Evolutionary conservation across 345 rosid genomes (phyloP), one percentile per base, ranked within the genome.

Genomic region (Streptanthus diversifolius): DNA sequence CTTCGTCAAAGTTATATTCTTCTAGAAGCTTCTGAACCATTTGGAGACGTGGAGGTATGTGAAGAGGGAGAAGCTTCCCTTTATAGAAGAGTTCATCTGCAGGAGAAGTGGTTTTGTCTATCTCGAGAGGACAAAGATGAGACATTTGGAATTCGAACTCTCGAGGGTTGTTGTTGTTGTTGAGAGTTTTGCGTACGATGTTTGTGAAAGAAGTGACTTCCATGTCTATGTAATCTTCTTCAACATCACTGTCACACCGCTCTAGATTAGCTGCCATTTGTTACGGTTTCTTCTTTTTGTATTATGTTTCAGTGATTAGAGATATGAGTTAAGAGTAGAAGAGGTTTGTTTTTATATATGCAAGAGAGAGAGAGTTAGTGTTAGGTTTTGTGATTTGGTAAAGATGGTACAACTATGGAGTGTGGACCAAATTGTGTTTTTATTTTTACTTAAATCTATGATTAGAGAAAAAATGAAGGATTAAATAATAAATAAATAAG

Each of bases 51-150:
- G 88, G 90, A 57, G 90, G 92, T 25, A 87, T 85, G 71, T 84
- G 95, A 48, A 95, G 96, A 61, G 99, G 99, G 33, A 91, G 98
- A 33, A 95, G 93, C 72, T 88, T 90, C 35, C 99, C 99, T 55
- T 84, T 92, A 93, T 86, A 92, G 82, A 95, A 95, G 47, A 95
- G 98, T 58, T 92, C 93, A 51, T 95, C 99, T 1, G 99, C 99
- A 0, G 96, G 96, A 19, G 91, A 92, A 69, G 89, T 74, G 18
- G 85, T 78, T 3, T 79, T 64, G 35, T 83, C 86, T 72, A 27
- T 83, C 27, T 82, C 88, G 6, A 53, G 58, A 55, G 82, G 43
- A 66, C 74, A 22, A 44, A 89, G 82, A 75, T 75, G 79, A 75
- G 89, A 81, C 97, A 86, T 89, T 69, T 90, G 93, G 71, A 95